Base-by-base conservation (phyloP, 1,284 basidiomycete species). In the Papiliotrema nemorosa region DNA sequence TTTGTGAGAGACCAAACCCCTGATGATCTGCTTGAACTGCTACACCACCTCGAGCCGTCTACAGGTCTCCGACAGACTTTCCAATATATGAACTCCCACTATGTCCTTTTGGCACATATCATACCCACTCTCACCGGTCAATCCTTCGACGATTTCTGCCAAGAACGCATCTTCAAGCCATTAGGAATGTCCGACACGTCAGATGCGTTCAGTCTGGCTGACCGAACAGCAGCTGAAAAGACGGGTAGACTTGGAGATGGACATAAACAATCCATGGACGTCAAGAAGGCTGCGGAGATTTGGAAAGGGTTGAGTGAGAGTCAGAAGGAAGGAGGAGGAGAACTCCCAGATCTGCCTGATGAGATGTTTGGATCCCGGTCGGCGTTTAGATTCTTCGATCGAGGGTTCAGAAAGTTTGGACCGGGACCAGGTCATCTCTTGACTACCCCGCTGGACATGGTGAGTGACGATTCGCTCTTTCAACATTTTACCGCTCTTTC, bases 1-100 rank as follows among this genome's bases (percentile, higher is more conserved):
- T 25, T 14, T 7, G 10, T n/a, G 24, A 45, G 49, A 20, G 37
- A 33, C 36, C 7, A 20, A n/a, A 26, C 21, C 9, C 40, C 55
- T 5, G 42, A 37, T 9, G 40, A 57, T 1, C 36, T 57, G 4
- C 48, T 67, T 42, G 29, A 45, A 5, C 53, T 50, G 22, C 31
- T 73, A 24, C 53, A 50, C 14, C 35, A 67, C 49, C 56, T 70
- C 2, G 45, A 50, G 13, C 60, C 64, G 9, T 66, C 65, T 0
- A 50, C 63, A 16, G 63, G 63, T 36, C 43, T 72, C 37, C 64
- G 70, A 2, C 52, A 63, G 29, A 22, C 40, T 6, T 66, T 46
- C 41, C 67, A 70, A 50, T 73, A 73, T 62, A 58, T 59, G 49
- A 72, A 72, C 47, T 27, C 55, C 21, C 58, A 60, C 49, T 69